phyloP scores from a whole-genome alignment of 1,284 basidiomycete genomes.

The Rhodotorula glutinis region DNA sequence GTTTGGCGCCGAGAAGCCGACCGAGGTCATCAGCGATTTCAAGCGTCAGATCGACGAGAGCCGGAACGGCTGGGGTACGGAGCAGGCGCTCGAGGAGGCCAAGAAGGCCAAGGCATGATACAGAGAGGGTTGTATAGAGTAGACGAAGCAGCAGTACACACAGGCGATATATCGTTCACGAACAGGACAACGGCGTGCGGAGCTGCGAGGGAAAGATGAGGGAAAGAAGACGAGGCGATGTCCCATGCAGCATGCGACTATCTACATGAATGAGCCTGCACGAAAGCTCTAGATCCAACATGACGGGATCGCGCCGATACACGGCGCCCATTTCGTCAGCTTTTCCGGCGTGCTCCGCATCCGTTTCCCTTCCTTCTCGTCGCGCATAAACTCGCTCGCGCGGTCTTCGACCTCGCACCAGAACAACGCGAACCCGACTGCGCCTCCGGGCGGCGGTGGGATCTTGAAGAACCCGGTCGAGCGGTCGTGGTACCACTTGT shows the following conservation, averaged over 20 bases:
- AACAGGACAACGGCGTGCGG: too few species aligned
- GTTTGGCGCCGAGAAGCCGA: constrained; percentile 76
- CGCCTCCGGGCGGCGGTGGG: constrained; percentile 51
- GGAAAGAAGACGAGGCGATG: too few species aligned
- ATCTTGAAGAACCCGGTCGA: constrained; percentile 83
- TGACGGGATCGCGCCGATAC: constrained; percentile 39
- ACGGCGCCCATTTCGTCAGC: constrained; percentile 38
- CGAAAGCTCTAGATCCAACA: constrained; percentile 15
- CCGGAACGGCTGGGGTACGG: constrained; percentile 31
- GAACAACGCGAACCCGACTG: constrained; percentile 77
- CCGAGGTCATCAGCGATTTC: constrained; percentile 69
- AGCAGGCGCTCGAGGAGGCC: constrained; percentile 15
- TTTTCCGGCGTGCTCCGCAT: constrained; percentile 27
- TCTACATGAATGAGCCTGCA: too few species aligned
- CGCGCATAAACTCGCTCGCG: constrained; percentile 49
- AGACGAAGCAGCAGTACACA: too few species aligned
- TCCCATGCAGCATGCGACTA: too few species aligned
- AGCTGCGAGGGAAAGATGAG: too few species aligned
- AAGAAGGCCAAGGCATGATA: background rate
- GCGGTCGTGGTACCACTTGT: constrained; percentile 99
- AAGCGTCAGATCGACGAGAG: constrained; percentile 67
- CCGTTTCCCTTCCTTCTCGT: constrained; percentile 18
- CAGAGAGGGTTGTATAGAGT: too few species aligned
- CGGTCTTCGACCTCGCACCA: constrained; percentile 97
- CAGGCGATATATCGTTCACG: too few species aligned